A percentile compares a stretch with the other conserved stretches of the same genome.
phyloP scores from a whole-genome alignment of 768 basidiomycete species.

The Calocybe indica region DNA sequence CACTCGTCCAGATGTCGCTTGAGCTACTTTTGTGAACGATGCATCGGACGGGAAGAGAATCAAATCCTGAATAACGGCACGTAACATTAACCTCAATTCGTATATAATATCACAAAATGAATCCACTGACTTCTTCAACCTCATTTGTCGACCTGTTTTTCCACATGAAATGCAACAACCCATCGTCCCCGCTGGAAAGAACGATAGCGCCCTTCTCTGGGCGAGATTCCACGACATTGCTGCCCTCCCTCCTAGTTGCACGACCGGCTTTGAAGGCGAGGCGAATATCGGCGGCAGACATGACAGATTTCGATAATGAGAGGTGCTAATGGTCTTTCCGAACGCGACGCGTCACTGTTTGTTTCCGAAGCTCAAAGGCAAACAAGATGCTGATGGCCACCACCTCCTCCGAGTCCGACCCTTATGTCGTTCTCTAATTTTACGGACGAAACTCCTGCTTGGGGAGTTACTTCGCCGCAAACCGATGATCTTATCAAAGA shows the following conservation, averaged over 20 bases:
- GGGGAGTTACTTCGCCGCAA: slow-evolving; percentile 41
- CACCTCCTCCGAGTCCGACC: slow-evolving; percentile 1
- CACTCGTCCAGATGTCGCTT: slow-evolving; percentile 60
- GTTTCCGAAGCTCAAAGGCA: slow-evolving; percentile 24
- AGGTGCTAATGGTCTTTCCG: slow-evolving; percentile 3
- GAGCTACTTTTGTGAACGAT: slow-evolving; percentile 66
- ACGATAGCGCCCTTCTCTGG: slow-evolving; percentile 71
- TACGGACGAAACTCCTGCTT: slow-evolving; percentile 38
- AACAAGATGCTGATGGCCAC: slow-evolving; percentile 10
- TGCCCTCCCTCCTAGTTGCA: slow-evolving; percentile 60
- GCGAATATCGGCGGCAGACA: slow-evolving; percentile 30
- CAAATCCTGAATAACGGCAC: slow-evolving; percentile 50
- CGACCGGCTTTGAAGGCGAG: slow-evolving; percentile 69
- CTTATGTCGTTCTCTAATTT: slow-evolving; percentile 42
- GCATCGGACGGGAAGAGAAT: slow-evolving; percentile 88
- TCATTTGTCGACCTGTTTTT: slow-evolving; percentile 60
- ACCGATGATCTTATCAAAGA: slow-evolving; percentile 66
- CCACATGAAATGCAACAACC: slow-evolving; percentile 75
- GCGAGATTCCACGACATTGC: slow-evolving; percentile 62
- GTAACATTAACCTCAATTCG: slow-evolving; percentile 2
- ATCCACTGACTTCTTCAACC: slow-evolving; percentile 50
- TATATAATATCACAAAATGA: neutral
- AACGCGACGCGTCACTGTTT: slow-evolving; percentile 42
- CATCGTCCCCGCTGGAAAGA: slow-evolving; percentile 67
- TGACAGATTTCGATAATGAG: slow-evolving; percentile 10